Percentiles rank a stretch among this genome's conserved stretches.
phyloP scores from a whole-genome alignment of 257 asterid species.

The Solanum piurae region DNA sequence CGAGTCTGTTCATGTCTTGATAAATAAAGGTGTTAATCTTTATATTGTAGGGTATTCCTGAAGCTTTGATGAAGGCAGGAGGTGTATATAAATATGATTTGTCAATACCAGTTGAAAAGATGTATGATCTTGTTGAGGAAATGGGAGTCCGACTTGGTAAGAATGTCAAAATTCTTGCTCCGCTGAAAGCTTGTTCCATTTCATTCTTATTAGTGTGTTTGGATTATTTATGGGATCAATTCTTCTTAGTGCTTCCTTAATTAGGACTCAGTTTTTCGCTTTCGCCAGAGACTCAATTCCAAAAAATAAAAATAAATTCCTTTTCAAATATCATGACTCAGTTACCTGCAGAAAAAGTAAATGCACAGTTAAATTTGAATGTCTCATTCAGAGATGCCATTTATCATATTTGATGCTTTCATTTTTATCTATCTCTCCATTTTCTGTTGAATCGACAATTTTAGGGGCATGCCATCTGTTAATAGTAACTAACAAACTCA shows the following conservation, averaged over 20 bases:
- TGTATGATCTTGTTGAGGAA: slow-evolving; percentile 85
- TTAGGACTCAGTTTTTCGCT: not conserved
- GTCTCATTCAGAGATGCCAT: not conserved
- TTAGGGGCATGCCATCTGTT: not conserved
- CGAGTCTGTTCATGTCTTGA: not conserved
- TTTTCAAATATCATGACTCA: not conserved
- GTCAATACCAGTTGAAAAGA: slow-evolving; percentile 75
- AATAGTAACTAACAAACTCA: not conserved
- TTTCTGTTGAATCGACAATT: not conserved
- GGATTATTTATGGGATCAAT: not conserved
- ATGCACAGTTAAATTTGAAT: not conserved
- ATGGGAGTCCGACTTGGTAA: slow-evolving; percentile 82
- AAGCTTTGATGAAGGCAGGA: slow-evolving; percentile 95
- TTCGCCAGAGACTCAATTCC: not conserved
- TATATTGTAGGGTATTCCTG: slow-evolving; percentile 70
- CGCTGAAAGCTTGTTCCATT: not conserved
- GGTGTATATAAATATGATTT: slow-evolving; percentile 83
- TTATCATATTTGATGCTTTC: not conserved
- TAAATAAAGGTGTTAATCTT: not conserved
- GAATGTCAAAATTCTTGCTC: not conserved
- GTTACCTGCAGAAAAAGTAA: not conserved
- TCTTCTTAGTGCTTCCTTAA: not conserved
- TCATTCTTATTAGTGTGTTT: not conserved
- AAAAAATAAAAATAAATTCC: not conserved
- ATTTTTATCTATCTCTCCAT: not conserved